Conservation (phyloP, 2,329 filamentous ascomycete species). For the Aspergillus proliferans region DNA sequence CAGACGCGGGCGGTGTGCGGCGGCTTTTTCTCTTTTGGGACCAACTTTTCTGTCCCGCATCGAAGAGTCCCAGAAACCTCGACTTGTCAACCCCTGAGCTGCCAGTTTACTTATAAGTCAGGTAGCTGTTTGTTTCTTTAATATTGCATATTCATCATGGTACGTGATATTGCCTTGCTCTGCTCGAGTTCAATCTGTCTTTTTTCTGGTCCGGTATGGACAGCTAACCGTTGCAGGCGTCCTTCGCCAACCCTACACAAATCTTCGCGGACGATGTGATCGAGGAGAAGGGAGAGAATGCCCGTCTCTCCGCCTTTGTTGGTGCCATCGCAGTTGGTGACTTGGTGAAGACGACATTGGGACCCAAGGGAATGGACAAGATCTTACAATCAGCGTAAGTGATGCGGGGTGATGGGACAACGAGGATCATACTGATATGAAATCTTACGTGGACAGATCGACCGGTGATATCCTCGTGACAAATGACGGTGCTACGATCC, state of each 20-base stretch:
- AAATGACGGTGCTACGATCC: constrained; percentile 95
- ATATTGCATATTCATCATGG: constrained; percentile 23
- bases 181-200: constrained; percentile 2
- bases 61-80: constrained; percentile 3
- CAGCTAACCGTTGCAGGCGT: constrained; percentile 22
- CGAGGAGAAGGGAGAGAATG: constrained; percentile 98
- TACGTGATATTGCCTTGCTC: constrained; percentile 9
- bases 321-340: constrained; percentile 97
- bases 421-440: constrained; percentile 8
- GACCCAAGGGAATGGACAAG: constrained; percentile 99
- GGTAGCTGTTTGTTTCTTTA: constrained; percentile 10
- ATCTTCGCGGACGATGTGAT: constrained; percentile 97
- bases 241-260: constrained; percentile 71
- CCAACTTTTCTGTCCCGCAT: constrained; percentile 25
- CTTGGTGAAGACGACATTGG: constrained; percentile 92
- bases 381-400: constrained; percentile 89
- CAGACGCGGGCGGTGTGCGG: neutral
- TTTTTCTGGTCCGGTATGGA: neutral
- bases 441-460: constrained; percentile 50
- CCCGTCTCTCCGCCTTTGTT: constrained; percentile 94
- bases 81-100: constrained; percentile 12
- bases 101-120: constrained; percentile 7
- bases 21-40: neutral
- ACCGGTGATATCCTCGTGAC: constrained; percentile 98
- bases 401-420: constrained; percentile 10